Percentiles rank a stretch among this genome's conserved stretches.
phyloP scores from a whole-genome alignment of 208 protist species.

The Strigomonas culicis region DNA sequence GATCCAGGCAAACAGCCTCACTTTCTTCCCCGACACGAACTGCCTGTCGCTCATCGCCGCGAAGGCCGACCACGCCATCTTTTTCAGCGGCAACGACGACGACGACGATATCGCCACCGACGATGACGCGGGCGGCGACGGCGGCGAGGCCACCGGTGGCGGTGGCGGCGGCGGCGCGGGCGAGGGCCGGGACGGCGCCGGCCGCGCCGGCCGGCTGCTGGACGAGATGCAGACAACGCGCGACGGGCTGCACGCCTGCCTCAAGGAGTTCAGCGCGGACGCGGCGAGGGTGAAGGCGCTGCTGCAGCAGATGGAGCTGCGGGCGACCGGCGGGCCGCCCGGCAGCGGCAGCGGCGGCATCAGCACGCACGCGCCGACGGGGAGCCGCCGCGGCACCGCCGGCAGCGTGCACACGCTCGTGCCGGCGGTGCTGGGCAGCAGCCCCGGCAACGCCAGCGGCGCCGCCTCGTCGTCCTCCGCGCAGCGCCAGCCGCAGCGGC shows the following conservation, averaged over 20 bases:
- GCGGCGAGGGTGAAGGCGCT: conserved; percentile 35
- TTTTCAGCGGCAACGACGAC: conserved; percentile 2
- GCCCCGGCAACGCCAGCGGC: background rate
- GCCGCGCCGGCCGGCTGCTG: conserved; percentile 17
- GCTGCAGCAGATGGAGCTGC: conserved; percentile 47
- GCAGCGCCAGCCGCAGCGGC: background rate
- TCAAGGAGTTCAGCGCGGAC: conserved; percentile 34
- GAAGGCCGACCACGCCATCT: background rate
- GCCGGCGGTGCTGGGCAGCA: background rate
- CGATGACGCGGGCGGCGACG: conserved; percentile 25
- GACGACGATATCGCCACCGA: conserved; percentile 15
- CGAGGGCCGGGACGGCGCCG: background rate
- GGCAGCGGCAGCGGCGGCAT: background rate
- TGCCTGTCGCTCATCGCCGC: conserved; percentile 41
- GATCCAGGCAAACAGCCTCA: conserved; percentile 48
- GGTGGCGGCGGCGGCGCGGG: background rate
- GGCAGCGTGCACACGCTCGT: conserved; percentile 2
- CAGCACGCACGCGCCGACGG: background rate
- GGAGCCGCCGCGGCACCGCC: conserved; percentile 7
- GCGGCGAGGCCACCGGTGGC: background rate
- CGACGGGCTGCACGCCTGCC: conserved; percentile 24
- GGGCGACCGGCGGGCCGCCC: conserved; percentile 11
- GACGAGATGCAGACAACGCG: conserved; percentile 31
- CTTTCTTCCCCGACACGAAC: conserved; percentile 74
- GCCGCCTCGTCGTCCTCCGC: background rate